Evolutionary conservation across 768 basidiomycete genomes (phyloP).

Genomic region (Lentinus tigrinus): DNA sequence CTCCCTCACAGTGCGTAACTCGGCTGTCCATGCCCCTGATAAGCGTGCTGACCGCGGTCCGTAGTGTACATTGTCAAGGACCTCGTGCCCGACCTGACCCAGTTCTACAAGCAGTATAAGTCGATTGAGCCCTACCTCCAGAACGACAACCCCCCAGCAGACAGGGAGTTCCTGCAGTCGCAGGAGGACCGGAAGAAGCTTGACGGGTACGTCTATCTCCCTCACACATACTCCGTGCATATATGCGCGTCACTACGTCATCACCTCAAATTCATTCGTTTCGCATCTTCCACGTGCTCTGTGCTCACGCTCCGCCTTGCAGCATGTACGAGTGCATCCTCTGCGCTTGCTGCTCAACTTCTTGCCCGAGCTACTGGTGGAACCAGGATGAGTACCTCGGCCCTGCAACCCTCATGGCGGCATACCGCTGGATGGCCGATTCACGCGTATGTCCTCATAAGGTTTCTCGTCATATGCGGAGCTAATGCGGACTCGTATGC

Average conservation of each 20-base stretch:
- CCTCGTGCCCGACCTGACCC: slow-evolving; percentile 87
- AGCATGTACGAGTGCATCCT: slow-evolving; percentile 98
- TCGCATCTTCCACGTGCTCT: not conserved
- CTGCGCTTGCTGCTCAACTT: slow-evolving; percentile 96
- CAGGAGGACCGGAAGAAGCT: slow-evolving; percentile 92
- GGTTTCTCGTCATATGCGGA: not conserved
- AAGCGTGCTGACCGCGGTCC: not conserved
- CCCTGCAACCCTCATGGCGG: slow-evolving; percentile 94
- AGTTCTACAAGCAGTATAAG: slow-evolving; percentile 99
- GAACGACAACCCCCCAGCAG: slow-evolving; percentile 85
- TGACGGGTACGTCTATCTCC: slow-evolving; percentile 42
- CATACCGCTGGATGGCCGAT: slow-evolving; percentile 98
- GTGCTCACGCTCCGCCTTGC: slow-evolving; percentile 29
- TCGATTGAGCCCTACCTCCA: slow-evolving; percentile 96
- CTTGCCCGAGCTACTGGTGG: slow-evolving; percentile 99
- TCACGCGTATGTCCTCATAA: slow-evolving; percentile 66
- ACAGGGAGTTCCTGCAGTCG: slow-evolving; percentile 87
- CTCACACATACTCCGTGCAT: not conserved
- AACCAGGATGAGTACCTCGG: slow-evolving; percentile 99
- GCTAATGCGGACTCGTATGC: not conserved
- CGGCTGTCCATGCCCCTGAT: not conserved
- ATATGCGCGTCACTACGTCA: slow-evolving; percentile 25
- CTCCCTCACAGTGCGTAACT: slow-evolving; percentile 86
- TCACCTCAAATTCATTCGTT: not conserved
- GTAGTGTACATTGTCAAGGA: slow-evolving; percentile 99